Base-by-base conservation (phyloP, 495 filamentous ascomycete genomes). In the Tetracladium marchalianum region DNA sequence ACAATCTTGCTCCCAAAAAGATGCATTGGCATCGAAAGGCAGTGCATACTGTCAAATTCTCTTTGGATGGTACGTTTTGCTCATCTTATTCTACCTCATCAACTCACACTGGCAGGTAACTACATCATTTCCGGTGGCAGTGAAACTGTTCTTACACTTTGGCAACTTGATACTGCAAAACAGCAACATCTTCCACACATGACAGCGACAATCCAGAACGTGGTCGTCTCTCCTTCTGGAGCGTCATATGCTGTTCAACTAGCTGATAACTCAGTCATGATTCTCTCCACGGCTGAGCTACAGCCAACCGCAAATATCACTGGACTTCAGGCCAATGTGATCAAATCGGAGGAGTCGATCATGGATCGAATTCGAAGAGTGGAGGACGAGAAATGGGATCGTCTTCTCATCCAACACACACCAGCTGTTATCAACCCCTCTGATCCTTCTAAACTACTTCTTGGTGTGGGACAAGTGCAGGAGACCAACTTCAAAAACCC, bases 61-160 rank as follows among this genome's bases (percentile, higher is more conserved):
- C 90, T 17, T 70, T 66, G 55, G 90, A 97, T 72, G 93, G 92
- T 92, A 76, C 54, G 78, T 61, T 43, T 31, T 34, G 10, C 15
- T 24, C n/a, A 7, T 10, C 4, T 1, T 7, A 33, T 27, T 8
- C n/a, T 24, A 8, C 11, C 12, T 6, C 7, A 18, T 4, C 11
- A 31, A 39, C 49, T 55, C 18, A 55, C 13, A 34, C 31, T 17
- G 43, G 1, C 56, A 95, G 89, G 90, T n/a, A 90, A 95, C 55
- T 98, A 98, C 58, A 62, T 97, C 31, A 81, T 98, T 31, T 97
- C 92, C 35, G 92, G 92, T 47, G 93, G 92, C 9, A 73, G 77
- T 11, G 92, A 97, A 62, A 87, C 87, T 1, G 88, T 92, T 4
- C 66, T 99, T 40, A 85, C 96, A 12, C 64, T 95, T n/a, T 99